phyloP scores from a whole-genome alignment of 495 filamentous ascomycete genomes.

The Durotheca rogersii region DNA sequence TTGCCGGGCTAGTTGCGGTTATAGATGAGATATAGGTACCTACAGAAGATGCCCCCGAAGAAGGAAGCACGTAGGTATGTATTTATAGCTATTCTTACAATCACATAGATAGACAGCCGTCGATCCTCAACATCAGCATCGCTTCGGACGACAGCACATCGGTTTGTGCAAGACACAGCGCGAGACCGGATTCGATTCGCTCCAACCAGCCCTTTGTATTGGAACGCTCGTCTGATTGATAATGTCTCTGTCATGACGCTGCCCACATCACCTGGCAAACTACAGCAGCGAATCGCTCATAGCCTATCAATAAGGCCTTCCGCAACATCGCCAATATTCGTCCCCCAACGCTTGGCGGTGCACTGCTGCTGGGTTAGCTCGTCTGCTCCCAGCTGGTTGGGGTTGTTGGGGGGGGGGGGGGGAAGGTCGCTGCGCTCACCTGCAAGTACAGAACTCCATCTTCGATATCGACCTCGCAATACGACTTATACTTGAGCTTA shows the following conservation, averaged over 20 bases:
- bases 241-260: too few relatives aligned
- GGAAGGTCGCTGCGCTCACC: conserved; percentile 18
- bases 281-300: neutral
- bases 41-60: too few relatives aligned
- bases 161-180: neutral
- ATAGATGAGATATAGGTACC: too few relatives aligned
- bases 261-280: too few relatives aligned
- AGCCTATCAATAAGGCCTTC: conserved; percentile 14
- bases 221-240: neutral
- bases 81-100: too few relatives aligned
- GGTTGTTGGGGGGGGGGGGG: neutral
- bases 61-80: too few relatives aligned
- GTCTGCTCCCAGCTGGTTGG: too few relatives aligned
- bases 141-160: neutral
- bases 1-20: too few relatives aligned
- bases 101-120: too few relatives aligned
- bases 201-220: neutral
- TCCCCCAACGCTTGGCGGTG: conserved; percentile 18
- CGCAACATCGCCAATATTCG: conserved; percentile 15
- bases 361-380: conserved; percentile 13
- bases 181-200: neutral
- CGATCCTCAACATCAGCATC: too few relatives aligned
- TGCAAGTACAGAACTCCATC: conserved; percentile 48
- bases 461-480: conserved; percentile 45
- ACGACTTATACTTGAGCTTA: conserved; percentile 42